Base-by-base conservation (phyloP, 768 basidiomycete genomes). In the Suillus americanus region DNA sequence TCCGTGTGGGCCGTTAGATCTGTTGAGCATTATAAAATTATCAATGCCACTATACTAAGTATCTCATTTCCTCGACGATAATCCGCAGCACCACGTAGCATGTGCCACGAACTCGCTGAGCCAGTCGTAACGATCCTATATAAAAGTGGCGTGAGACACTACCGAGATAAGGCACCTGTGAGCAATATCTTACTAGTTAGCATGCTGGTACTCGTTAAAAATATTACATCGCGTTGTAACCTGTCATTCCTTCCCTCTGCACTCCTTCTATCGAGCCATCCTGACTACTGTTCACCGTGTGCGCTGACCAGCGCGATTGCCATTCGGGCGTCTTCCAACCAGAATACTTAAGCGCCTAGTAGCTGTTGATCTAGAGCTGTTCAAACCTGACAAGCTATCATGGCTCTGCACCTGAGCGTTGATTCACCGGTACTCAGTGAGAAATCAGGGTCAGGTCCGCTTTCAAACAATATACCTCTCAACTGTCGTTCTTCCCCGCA, bases 381-480 rank as follows among this genome's bases (percentile, higher is more conserved):
- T 28, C 64, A 66, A 64, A 63, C 70, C 66, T 64, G 65, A 64
- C 64, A 67, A 67, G 66, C 68, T 66, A 25, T 14, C 41, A 48
- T 40, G 55, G 46, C 67, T 6, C 60, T 53, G 30, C 62, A 51
- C 8, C 30, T 35, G 45, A 64, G 40, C 48, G 18, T 28, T 18
- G 54, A 64, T 20, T 25, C 35, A 61, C 28, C 57, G 2, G 76
- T 75, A 68, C 62, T 65, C 1, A 66, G 69, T 63, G 71, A 76
- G 54, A 76, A 77, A 67, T 18, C 38, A 28, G 46, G 25, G 35
- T 16, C 68, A 9, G 35, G 65, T 13, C 41, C 60, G 3, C 45
- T 62, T 8, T 37, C 65, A 23, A 67, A 68, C 61, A 73, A 74
- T 60, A 62, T 75, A 40, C 67, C 72, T 28, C 66, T 68, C 33